Base-by-base conservation (phyloP, 108 stramenopile species). In the Pseudonitzschia delicatissima region DNA sequence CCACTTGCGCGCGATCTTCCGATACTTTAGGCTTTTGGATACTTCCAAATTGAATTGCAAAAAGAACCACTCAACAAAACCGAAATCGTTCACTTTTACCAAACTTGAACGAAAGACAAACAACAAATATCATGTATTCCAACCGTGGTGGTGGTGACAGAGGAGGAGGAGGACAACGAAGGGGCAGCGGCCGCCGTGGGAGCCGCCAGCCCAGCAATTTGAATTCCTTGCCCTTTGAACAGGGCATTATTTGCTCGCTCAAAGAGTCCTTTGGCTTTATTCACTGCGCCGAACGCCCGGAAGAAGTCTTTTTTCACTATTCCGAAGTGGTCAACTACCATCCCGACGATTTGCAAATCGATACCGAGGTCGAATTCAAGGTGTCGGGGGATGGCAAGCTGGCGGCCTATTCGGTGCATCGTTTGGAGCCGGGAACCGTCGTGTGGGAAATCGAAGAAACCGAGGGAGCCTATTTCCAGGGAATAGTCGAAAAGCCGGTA, bases 281-380 rank as follows among this genome's bases (percentile, higher is more conserved):
- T 44, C 73, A 80, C 45, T 91, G 87, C 57, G 90, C 90, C 50
- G 80, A 85, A 69, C 90, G 90, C n/a, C 79, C 78, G 1, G 66
- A 68, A n/a, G 83, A 87, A 64, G 50, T 91, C 18, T 91, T 91
- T 72, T 91, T 91, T 61, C 90, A 91, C 63, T 87, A 81, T 62
- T 77, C 78, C 15, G 51, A 67, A 26, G 73, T 71, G 5, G 48
- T 20, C 39, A 64, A 72, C 9, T 45, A 55, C 26, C 69, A 72
- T 76, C 62, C 78, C 8, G 81, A 80, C 67, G 78, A 85, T 21
- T 66, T 90, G 72, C 62, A 78, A 48, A 67, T 87, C 48, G 83
- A 85, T 27, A 78, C 79, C 61, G 87, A 87, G 62, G 85, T 91
- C 15, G 76, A 84, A 58, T 91, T 91, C 59, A 61, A 72, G 26